Evolutionary conservation across 441 rosid species (phyloP), one percentile per base, ranked within the genome.

Genomic region (Populus hybrid): DNA sequence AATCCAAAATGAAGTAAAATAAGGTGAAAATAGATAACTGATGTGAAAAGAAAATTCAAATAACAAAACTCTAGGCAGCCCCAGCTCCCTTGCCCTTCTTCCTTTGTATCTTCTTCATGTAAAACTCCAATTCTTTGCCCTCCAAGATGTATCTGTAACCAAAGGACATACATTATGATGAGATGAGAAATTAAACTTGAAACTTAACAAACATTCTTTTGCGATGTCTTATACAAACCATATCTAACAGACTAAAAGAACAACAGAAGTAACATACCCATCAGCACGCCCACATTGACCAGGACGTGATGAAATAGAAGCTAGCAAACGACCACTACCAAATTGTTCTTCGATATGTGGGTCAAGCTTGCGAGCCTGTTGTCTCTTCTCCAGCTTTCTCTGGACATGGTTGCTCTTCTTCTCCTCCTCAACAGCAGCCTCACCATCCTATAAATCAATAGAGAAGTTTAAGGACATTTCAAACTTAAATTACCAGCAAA

Each of bases 281-380:
- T 89, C 92, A 69, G 89, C 89, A 69, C 91, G 91, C 42, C 92
- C 91, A 32, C 91, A 88, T 32, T 88, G 91, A 12, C 91, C 91
- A 26, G 91, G 91, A 8, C 91, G 84, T 19, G 92, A 89, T 75
- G 92, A 85, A 67, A 89, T 88, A n/a, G 84, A 84, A 50, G 92
- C 92, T 64, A 88, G 72, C 69, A 88, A 79, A 66, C 91, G 89
- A 61, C 91, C 92, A 70, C 89, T 7, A 6, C 89, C 78, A 74
- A 88, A 89, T 76, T 87, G 92, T 73, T 88, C 91, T 76, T 89
- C 92, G 19, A 89, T 89, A 77, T 88, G 90, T 3, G 91, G 1
- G 42, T 86, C 91, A 73, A 89, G 91, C 53, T 88, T 30, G 32
- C 32, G 32, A 30, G 32, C 4, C 32, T 30, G 32, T 30, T 30